phyloP scores from a whole-genome alignment of 495 filamentous ascomycete genomes.

The Neurospora sublineolata region DNA sequence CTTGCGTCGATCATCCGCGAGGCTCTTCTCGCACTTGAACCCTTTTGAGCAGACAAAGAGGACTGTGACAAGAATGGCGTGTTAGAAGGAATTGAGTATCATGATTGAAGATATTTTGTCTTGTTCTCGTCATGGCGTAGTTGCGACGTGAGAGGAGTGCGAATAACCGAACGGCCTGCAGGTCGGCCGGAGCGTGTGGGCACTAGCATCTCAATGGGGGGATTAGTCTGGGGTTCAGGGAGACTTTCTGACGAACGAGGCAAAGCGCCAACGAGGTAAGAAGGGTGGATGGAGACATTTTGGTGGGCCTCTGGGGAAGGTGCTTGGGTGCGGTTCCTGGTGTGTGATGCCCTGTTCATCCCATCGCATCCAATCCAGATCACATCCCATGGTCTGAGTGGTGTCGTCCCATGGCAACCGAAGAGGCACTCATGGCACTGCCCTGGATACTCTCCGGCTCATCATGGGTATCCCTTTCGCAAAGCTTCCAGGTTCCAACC shows the following conservation, averaged over 20 bases:
- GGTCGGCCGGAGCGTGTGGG: neutral
- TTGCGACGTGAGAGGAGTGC: neutral
- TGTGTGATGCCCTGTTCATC: neutral
- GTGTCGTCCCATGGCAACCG: neutral
- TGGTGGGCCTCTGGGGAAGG: neutral
- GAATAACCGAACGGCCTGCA: neutral
- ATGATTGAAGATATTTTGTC: neutral
- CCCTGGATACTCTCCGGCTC: neutral
- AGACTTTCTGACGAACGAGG: neutral
- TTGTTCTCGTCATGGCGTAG: neutral
- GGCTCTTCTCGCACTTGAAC: neutral
- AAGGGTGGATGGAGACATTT: neutral
- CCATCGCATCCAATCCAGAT: neutral
- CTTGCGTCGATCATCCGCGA: neutral
- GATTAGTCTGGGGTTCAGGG: neutral
- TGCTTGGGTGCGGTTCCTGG: neutral
- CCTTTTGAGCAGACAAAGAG: neutral
- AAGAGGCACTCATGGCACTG: neutral
- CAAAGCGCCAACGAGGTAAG: neutral
- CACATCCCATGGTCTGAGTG: neutral
- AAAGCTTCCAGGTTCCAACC: neutral
- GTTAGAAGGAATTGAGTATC: neutral
- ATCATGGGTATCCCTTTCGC: neutral
- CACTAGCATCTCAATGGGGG: neutral
- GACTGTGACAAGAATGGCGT: neutral